These are phyloP conservation scores for Dactylonectria macrodidyma DNA, from an alignment of 2,329 filamentous ascomycete species.

Conservation along the genomic window DNA sequence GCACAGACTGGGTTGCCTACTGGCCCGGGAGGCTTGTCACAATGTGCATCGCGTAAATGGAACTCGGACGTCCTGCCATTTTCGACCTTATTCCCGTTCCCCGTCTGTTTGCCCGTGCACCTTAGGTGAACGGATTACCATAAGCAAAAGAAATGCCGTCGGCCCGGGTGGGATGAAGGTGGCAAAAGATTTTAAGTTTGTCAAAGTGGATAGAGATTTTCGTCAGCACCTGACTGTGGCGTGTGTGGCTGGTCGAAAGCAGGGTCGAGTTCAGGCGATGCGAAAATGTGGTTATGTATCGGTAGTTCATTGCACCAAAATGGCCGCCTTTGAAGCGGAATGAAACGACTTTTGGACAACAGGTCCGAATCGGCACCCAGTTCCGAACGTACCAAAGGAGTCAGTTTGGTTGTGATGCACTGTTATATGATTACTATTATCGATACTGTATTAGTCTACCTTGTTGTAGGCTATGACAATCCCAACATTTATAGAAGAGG, in stretches of 20 bases:
- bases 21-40: no score
- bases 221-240: no score
- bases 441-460: no score
- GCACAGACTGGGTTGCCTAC: no score
- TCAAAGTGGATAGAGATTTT: not conserved
- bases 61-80: slow-evolving; percentile 2
- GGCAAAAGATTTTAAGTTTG: not conserved
- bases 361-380: not conserved
- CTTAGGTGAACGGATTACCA: not conserved
- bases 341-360: not conserved
- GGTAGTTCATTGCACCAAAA: not conserved
- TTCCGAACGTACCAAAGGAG: not conserved
- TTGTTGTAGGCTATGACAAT: no score
- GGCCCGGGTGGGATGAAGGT: slow-evolving; percentile 15
- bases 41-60: no score
- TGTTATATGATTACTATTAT: not conserved
- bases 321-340: not conserved
- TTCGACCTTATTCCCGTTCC: not conserved
- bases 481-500: no score
- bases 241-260: not conserved
- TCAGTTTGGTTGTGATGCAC: not conserved
- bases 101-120: slow-evolving; percentile 5
- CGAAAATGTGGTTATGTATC: not conserved
- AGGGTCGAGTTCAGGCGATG: not conserved
- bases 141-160: not conserved